A percentile compares a stretch with the other conserved stretches of the same genome.
Evolutionary conservation across 306 rosid genomes (phyloP).

Genomic region (Inga leiocalycina): DNA sequence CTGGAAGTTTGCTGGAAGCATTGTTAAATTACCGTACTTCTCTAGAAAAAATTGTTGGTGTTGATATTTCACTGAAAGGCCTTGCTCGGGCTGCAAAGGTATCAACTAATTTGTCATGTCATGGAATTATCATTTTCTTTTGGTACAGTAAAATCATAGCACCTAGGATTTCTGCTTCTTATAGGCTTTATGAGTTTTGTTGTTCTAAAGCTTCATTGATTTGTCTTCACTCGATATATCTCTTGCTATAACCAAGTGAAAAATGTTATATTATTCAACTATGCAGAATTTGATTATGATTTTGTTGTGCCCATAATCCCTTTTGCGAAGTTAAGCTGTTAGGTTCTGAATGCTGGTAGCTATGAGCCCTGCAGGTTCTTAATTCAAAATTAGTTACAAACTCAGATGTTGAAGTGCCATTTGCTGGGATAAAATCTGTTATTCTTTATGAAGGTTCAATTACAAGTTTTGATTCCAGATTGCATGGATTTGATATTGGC

Average conservation of each 20-base stretch:
- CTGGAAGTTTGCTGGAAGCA: slow-evolving; percentile 97
- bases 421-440: slow-evolving; percentile 53
- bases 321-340: slow-evolving; percentile 26
- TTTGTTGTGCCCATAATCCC: slow-evolving; percentile 17
- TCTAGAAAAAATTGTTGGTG: slow-evolving; percentile 82
- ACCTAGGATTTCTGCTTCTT: slow-evolving; percentile 5
- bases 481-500: slow-evolving; percentile 85
- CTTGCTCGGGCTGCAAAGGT: slow-evolving; percentile 94
- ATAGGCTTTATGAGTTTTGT: not conserved
- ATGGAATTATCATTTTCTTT: slow-evolving; percentile 2
- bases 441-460: slow-evolving; percentile 90
- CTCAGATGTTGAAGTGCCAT: slow-evolving; percentile 40
- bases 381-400: slow-evolving; percentile 66
- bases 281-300: slow-evolving; percentile 9
- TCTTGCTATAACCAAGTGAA: slow-evolving; percentile 14
- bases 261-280: slow-evolving; percentile 5
- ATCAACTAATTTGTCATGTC: slow-evolving; percentile 23
- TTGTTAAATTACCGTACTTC: slow-evolving; percentile 70
- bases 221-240: slow-evolving; percentile 13
- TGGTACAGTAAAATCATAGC: not conserved
- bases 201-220: slow-evolving; percentile 7
- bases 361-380: slow-evolving; percentile 62
- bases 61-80: slow-evolving; percentile 87
- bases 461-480: slow-evolving; percentile 65
- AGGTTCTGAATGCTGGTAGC: slow-evolving; percentile 32